Conservation (phyloP, 2,329 filamentous ascomycete genomes). For the Diaporthe sp. region DNA sequence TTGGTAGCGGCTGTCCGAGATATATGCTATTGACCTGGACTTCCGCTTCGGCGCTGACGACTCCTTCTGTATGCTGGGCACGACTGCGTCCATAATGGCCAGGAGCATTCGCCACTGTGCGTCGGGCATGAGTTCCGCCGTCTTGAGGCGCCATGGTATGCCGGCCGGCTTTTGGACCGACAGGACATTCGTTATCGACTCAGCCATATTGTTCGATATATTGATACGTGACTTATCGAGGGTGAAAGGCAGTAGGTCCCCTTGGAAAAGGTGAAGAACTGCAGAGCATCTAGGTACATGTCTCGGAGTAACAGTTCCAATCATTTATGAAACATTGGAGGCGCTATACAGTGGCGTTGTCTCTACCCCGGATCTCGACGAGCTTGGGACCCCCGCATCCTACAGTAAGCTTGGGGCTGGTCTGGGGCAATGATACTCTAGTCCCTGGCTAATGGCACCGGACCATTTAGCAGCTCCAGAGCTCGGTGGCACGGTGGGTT, state of each 20-base stretch:
- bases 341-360: not conserved
- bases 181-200: not conserved
- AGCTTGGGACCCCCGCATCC: constrained; percentile 6
- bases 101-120: constrained; percentile 45
- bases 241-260: no score
- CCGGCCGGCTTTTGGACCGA: constrained; percentile 36
- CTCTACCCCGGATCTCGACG: constrained; percentile 4
- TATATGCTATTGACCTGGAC: constrained; percentile 35
- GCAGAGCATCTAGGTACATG: no score
- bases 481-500: not conserved
- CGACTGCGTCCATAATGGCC: constrained; percentile 45
- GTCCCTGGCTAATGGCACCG: not conserved
- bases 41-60: constrained; percentile 35
- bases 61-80: constrained; percentile 43
- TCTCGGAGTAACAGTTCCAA: not conserved
- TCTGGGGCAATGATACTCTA: constrained; percentile 8
- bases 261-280: not conserved
- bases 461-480: not conserved
- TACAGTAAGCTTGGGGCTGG: not conserved
- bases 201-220: not conserved
- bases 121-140: constrained; percentile 38
- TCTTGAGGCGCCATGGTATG: constrained; percentile 48
- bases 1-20: constrained; percentile 42
- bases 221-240: not conserved
- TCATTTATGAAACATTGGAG: constrained; percentile 17